phyloP scores from a whole-genome alignment of 345 rosid genomes.

The Melaleuca quinquenervia region DNA sequence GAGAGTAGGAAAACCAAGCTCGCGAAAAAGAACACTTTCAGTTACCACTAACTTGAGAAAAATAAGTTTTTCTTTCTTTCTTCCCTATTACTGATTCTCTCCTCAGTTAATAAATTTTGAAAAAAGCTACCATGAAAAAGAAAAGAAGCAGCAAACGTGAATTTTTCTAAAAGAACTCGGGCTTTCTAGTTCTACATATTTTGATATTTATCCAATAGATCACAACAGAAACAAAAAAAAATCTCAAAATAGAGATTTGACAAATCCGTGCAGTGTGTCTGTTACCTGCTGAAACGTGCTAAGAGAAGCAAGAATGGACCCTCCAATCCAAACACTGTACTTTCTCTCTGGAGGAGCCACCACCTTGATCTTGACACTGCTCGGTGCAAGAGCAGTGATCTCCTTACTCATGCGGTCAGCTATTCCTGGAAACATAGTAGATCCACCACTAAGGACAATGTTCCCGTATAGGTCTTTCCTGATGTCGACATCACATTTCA shows the following conservation, averaged over 20 bases:
- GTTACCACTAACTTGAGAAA: not conserved
- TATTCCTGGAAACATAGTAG: conserved; percentile 33
- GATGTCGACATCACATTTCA: conserved; percentile 30
- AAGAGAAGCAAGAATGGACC: conserved; percentile 44
- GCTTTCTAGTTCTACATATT: not conserved
- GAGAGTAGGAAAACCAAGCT: not conserved
- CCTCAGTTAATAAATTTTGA: not conserved
- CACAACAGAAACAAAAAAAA: too few relatives aligned
- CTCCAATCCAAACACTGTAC: conserved; percentile 47
- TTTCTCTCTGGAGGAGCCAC: conserved; percentile 48
- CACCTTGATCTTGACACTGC: conserved; percentile 12
- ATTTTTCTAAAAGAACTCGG: not conserved
- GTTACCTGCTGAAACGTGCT: conserved; percentile 29
- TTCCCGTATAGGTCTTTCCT: conserved; percentile 39
- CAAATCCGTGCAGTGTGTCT: too few relatives aligned
- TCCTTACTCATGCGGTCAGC: conserved; percentile 41
- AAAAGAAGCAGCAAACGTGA: not conserved
- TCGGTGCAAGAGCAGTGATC: conserved; percentile 30
- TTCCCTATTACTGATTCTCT: not conserved
- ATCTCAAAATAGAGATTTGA: too few relatives aligned
- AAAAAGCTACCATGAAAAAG: too few relatives aligned
- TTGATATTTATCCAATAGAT: not conserved
- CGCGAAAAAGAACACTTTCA: not conserved
- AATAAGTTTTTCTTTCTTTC: not conserved
- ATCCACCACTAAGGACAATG: conserved; percentile 41